Percentiles rank a stretch among this genome's conserved stretches.
Evolutionary conservation across 495 filamentous ascomycete genomes (phyloP).

Genomic region (Podospora didyma): DNA sequence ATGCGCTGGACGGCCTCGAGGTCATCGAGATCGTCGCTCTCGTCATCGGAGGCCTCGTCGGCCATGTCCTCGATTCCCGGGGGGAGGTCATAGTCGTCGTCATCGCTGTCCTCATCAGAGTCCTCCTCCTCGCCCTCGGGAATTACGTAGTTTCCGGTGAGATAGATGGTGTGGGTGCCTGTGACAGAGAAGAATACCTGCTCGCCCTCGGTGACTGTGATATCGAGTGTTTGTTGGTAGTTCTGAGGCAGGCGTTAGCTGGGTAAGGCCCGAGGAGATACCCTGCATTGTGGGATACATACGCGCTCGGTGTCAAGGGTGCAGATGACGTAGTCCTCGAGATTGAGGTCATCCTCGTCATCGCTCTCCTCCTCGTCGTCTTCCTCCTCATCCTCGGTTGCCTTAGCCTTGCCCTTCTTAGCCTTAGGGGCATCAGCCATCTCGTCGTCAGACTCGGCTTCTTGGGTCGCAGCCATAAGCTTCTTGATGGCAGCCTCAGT

Average conservation of each 20-base stretch:
- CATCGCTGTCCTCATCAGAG: constrained; percentile 59
- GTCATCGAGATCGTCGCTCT: constrained; percentile 82
- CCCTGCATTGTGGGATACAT: constrained; percentile 11
- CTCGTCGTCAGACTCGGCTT: constrained; percentile 53
- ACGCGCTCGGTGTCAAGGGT: constrained; percentile 76
- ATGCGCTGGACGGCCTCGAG: constrained; percentile 74
- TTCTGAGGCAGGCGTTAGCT: constrained; percentile 53
- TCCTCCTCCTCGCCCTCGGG: constrained; percentile 48
- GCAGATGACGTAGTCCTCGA: constrained; percentile 89
- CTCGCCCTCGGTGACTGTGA: constrained; percentile 83
- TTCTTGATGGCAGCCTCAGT: constrained; percentile 68
- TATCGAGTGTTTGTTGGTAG: constrained; percentile 93
- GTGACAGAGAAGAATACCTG: constrained; percentile 84
- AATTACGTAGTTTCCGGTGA: constrained; percentile 92
- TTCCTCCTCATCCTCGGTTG: constrained; percentile 57
- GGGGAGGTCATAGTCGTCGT: constrained; percentile 76
- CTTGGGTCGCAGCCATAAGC: constrained; percentile 60
- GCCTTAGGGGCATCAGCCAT: constrained; percentile 56
- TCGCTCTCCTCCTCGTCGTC: constrained; percentile 57
- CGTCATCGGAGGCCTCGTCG: constrained; percentile 63
- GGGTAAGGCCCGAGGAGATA: neutral
- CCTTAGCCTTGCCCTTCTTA: constrained; percentile 74
- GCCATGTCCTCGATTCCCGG: constrained; percentile 48
- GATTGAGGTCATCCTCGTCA: constrained; percentile 59
- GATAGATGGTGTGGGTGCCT: constrained; percentile 82